These are phyloP conservation scores for Boletus semigastroideus DNA, from an alignment of 1,284 basidiomycete genomes.

Conservation along the genomic window DNA sequence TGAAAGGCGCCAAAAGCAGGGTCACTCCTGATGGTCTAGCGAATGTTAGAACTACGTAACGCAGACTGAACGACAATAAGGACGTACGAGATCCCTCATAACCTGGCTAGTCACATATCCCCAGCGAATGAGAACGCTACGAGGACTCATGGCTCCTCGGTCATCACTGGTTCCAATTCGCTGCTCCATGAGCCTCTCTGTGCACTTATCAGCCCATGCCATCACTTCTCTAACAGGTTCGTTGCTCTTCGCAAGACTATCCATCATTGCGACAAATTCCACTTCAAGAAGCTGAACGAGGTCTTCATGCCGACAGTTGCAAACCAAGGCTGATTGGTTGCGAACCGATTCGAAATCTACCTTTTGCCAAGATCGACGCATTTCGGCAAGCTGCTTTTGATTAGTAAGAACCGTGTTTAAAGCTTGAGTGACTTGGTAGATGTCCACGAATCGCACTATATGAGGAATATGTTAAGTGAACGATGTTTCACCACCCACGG, in stretches of 20 bases:
- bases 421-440: conserved; percentile 86
- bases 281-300: conserved; percentile 80
- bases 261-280: conserved; percentile 78
- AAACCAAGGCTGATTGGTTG: conserved; percentile 86
- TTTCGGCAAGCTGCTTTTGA: conserved; percentile 79
- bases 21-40: conserved; percentile 84
- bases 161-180: conserved; percentile 63
- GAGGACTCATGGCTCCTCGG: conserved; percentile 77
- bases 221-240: conserved; percentile 87
- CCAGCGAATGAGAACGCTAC: conserved; percentile 85
- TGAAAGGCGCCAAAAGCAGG: conserved; percentile 88
- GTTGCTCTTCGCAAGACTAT: conserved; percentile 64
- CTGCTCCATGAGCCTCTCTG: conserved; percentile 75
- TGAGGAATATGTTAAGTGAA: conserved; percentile 12
- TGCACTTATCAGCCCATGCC: conserved; percentile 87
- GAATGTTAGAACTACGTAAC: conserved; percentile 5
- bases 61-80: neutral
- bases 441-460: conserved; percentile 82
- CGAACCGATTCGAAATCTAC: conserved; percentile 88
- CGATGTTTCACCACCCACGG: conserved; percentile 1
- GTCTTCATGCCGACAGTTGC: conserved; percentile 88
- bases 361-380: conserved; percentile 83
- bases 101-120: conserved; percentile 89
- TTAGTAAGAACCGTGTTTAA: conserved; percentile 82
- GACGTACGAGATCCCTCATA: conserved; percentile 79